phyloP scores from a whole-genome alignment of 805 yeast genomes.

The Candida methanosorbosa region DNA sequence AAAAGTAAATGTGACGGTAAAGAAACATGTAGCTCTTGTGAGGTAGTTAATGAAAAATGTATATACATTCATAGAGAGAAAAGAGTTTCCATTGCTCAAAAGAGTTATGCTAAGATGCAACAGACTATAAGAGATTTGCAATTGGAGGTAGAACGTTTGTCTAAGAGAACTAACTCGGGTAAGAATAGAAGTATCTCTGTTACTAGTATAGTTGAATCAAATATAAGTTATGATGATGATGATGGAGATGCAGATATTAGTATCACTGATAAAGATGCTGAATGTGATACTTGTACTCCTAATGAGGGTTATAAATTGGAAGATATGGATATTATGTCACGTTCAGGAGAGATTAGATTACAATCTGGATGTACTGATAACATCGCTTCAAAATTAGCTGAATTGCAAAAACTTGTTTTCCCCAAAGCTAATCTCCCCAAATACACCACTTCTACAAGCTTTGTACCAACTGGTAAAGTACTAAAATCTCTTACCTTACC shows the following conservation, averaged over 20 bases:
- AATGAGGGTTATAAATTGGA: too few species aligned
- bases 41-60: not conserved
- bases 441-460: too few species aligned
- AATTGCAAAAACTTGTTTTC: not conserved
- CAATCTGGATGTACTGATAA: not conserved
- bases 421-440: not conserved
- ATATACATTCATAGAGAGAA: not conserved
- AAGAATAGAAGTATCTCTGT: too few species aligned
- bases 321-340: too few species aligned
- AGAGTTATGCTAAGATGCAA: not conserved
- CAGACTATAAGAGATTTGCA: not conserved
- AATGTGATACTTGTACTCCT: too few species aligned
- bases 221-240: not conserved
- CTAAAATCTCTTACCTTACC: not conserved
- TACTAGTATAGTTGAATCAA: too few species aligned
- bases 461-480: too few species aligned
- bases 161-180: too few species aligned
- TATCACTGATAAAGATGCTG: too few species aligned
- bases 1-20: conserved; percentile 1
- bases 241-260: not conserved
- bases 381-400: not conserved
- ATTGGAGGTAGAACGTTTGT: too few species aligned
- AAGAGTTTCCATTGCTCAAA: not conserved
- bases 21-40: not conserved
- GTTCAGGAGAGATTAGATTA: not conserved